Percentiles rank a stretch among this genome's conserved stretches.
These are phyloP conservation scores for Trichoderma virens DNA, from an alignment of 495 filamentous ascomycete species.

Conservation along the genomic window DNA sequence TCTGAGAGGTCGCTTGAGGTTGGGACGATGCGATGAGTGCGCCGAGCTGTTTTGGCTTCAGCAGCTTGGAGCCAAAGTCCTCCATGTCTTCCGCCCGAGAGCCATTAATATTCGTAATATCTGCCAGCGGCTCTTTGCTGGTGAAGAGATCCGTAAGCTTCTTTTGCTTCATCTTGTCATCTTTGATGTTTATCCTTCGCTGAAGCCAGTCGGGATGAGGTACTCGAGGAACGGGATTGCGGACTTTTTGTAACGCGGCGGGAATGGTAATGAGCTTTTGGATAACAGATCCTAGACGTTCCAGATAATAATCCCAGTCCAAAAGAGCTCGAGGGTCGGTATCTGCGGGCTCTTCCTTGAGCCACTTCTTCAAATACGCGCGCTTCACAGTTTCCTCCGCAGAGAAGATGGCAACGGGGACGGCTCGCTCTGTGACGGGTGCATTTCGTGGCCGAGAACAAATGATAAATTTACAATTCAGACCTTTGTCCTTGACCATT, in stretches of 20 bases:
- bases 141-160: slow-evolving; percentile 92
- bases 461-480: slow-evolving; percentile 99
- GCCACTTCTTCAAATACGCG: slow-evolving; percentile 87
- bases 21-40: slow-evolving; percentile 43
- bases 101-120: slow-evolving; percentile 59
- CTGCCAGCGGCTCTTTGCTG: slow-evolving; percentile 59
- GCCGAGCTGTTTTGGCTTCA: slow-evolving; percentile 64
- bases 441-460: slow-evolving; percentile 78
- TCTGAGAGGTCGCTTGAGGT: slow-evolving; percentile 45
- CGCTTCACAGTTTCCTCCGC: slow-evolving; percentile 81
- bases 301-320: slow-evolving; percentile 95
- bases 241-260: slow-evolving; percentile 86
- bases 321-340: slow-evolving; percentile 85
- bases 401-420: slow-evolving; percentile 95
- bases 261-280: slow-evolving; percentile 99
- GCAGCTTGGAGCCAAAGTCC: slow-evolving; percentile 66
- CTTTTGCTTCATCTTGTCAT: slow-evolving; percentile 95
- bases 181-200: slow-evolving; percentile 83
- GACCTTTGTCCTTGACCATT: slow-evolving; percentile 97
- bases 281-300: slow-evolving; percentile 90
- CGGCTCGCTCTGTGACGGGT: slow-evolving; percentile 87
- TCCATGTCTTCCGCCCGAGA: slow-evolving; percentile 63
- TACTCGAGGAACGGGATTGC: slow-evolving; percentile 89
- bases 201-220: slow-evolving; percentile 96
- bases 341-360: slow-evolving; percentile 86